Percentiles rank a stretch among this genome's conserved stretches.
These are phyloP conservation scores for Corallochytrium limacisporum DNA, from an alignment of 78 protist species.

Conservation along the genomic window DNA sequence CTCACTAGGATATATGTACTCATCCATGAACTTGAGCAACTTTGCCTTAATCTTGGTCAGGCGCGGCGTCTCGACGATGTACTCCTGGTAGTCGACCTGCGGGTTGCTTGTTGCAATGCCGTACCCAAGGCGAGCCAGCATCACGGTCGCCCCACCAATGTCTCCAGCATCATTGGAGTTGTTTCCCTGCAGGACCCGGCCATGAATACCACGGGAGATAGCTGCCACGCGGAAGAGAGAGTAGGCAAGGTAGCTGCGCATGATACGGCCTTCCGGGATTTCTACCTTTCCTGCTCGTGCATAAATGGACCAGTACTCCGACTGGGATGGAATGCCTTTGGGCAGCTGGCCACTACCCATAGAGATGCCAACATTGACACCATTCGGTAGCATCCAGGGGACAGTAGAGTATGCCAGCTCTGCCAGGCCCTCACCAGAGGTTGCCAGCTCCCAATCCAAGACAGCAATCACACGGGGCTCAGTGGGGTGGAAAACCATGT, in stretches of 20 bases:
- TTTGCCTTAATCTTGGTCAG: neutral
- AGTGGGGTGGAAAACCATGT: conserved; percentile 17
- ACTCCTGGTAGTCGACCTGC: neutral
- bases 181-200: neutral
- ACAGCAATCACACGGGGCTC: conserved; percentile 31
- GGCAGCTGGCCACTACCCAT: too few relatives aligned
- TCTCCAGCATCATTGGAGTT: neutral
- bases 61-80: neutral
- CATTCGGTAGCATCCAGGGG: neutral
- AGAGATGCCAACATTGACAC: too few relatives aligned
- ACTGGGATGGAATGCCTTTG: neutral
- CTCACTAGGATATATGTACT: conserved; percentile 24
- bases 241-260: conserved; percentile 13
- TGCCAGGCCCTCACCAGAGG: too few relatives aligned
- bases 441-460: conserved; percentile 45
- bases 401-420: neutral
- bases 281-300: neutral
- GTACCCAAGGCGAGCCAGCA: neutral
- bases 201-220: conserved; percentile 36
- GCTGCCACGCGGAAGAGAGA: conserved; percentile 35
- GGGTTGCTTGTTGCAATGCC: neutral
- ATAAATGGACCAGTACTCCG: neutral
- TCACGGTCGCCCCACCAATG: neutral
- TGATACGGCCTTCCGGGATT: too few relatives aligned
- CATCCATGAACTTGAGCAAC: conserved; percentile 22